Percentiles rank a stretch among this genome's conserved stretches.
Evolutionary conservation across 208 protist species (phyloP).

Genomic region (Acanthamoeba castellanii): DNA sequence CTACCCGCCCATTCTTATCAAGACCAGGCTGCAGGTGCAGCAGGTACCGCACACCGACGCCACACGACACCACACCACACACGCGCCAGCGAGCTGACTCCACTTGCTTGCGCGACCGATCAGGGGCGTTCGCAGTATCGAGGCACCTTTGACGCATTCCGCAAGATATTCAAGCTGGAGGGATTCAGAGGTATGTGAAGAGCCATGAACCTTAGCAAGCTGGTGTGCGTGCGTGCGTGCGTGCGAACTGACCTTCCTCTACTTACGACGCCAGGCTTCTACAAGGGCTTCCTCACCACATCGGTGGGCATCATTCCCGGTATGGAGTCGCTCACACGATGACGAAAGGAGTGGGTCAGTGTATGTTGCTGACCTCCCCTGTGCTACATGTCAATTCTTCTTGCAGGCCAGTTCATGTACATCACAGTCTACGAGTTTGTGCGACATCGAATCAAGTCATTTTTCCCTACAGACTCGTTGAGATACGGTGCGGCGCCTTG

Average conservation of each 20-base stretch:
- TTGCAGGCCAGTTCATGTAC: conserved; percentile 49
- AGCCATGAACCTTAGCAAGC: neutral
- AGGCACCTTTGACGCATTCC: conserved; percentile 47
- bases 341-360: too few species aligned
- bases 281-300: conserved; percentile 64
- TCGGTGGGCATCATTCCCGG: conserved; percentile 65
- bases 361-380: neutral
- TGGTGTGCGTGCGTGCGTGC: neutral
- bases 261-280: neutral
- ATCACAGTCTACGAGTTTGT: conserved; percentile 58
- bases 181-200: conserved; percentile 21
- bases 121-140: conserved; percentile 45
- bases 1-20: conserved; percentile 60
- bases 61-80: too few species aligned
- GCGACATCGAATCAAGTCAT: conserved; percentile 35
- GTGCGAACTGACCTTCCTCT: neutral
- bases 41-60: neutral
- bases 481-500: neutral
- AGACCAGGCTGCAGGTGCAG: conserved; percentile 52
- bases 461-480: neutral
- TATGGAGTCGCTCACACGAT: neutral
- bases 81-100: neutral
- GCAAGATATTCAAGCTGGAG: conserved; percentile 32
- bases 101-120: neutral
- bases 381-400: neutral